phyloP scores from a whole-genome alignment of 129 eudicot genomes.

The Gnaphalium uliginosum region DNA sequence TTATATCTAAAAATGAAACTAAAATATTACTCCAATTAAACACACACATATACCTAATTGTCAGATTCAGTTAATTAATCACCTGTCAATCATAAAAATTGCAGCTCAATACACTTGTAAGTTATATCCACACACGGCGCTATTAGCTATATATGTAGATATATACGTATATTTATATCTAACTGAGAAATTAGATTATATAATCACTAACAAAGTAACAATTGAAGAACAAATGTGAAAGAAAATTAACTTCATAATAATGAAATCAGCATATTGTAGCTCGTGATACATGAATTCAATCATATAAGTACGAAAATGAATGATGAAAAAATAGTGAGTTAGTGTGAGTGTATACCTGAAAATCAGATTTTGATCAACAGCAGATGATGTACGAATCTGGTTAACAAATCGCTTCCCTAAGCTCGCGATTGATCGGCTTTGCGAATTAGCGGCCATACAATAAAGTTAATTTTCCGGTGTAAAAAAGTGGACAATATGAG shows the following conservation, averaged over 20 bases:
- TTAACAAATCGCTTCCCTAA: slow-evolving; percentile 53
- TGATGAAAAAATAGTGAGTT: background rate
- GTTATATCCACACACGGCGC: no score
- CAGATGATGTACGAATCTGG: slow-evolving; percentile 51
- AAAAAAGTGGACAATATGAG: slow-evolving; percentile 3
- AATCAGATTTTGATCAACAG: slow-evolving; percentile 37
- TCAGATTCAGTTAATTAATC: slow-evolving; percentile 9
- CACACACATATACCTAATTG: background rate
- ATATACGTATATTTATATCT: background rate
- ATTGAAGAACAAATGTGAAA: background rate
- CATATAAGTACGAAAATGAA: background rate
- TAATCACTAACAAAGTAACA: background rate
- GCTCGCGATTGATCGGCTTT: slow-evolving; percentile 43
- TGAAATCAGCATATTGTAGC: background rate
- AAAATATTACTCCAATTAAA: background rate
- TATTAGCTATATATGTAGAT: background rate
- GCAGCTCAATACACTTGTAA: background rate
- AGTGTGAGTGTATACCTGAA: slow-evolving; percentile 36
- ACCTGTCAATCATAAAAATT: background rate
- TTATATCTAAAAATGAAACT: no score
- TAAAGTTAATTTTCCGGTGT: slow-evolving; percentile 21
- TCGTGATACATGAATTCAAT: background rate
- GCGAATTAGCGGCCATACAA: slow-evolving; percentile 73
- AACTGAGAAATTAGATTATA: background rate
- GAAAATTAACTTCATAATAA: background rate